Evolutionary conservation across 1,284 basidiomycete species (phyloP), one percentile per base, ranked within the genome.

Genomic region (Coriolopsis trogii): DNA sequence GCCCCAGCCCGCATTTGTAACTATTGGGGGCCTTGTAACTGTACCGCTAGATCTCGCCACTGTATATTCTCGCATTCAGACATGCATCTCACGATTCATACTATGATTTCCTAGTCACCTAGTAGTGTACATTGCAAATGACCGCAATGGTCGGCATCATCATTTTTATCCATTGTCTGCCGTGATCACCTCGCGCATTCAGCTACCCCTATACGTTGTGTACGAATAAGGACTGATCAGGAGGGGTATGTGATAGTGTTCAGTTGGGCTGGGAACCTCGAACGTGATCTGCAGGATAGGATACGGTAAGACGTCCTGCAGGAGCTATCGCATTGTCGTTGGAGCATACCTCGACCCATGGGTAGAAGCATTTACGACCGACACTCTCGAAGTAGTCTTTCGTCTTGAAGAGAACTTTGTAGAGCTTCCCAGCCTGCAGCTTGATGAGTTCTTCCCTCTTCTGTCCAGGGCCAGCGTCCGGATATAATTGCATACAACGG

Each of bases 171-270:
- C n/a, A 41, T 25, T 12, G 28, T 36, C 45, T 23, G n/a, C n/a
- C 15, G 26, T 20, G 25, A 18, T n/a, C 28, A 21, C n/a, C 23
- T 26, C 25, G 39, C 24, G 23, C 41, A 6, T 30, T 63, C 63
- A 93, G 69, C 89, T 93, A 16, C 94, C 94, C 56, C 93, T 79
- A 68, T 96, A 96, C 6, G 95, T 96, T 15, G 94, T 95, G 70
- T 89, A 98, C 1, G 90, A 91, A 72, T 89, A 95, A 6, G 94
- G 94, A 67, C 91, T 95, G 63, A 98, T 86, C 24, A 98, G 72
- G 13, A 98, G 77, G 0, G 95, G 95, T 55, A 98, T 89, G 63
- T 97, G 94, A 66, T 95, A 90, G 64, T 96, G 93, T 62, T 93
- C 87, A 34, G 77, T 68, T 5, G 89, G 82, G 56, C 86, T 80